Evolutionary conservation across 208 protist species (phyloP), one percentile per base, ranked within the genome.

Genomic region (Herpetomonas muscarum): DNA sequence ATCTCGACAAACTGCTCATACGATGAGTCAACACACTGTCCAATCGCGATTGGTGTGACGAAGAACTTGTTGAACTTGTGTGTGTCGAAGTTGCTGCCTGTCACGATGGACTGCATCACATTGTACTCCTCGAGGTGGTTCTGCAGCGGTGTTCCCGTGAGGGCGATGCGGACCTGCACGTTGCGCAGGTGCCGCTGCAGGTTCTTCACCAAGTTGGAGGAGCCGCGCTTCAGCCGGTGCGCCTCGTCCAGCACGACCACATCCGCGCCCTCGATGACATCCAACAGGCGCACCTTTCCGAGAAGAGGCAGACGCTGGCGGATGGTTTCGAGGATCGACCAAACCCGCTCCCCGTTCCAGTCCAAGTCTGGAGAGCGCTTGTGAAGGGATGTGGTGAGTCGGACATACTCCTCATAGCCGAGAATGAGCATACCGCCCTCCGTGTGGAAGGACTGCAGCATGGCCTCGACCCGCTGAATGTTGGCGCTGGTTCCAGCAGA

Each of bases 91-190:
- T 73, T 53, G 2, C 50, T 30, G 10, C 80, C 82, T 1, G 73
- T 90, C 0, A 94, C 77, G 9, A 85, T 73, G 15, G 89, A 79
- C 55, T 88, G 67, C 90, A 97, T 96, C 7, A 87, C 78, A 47
- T 82, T 93, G 58, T 97, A 97, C 64, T 94, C 85, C 36, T 81
- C 74, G 10, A 97, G 60, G 59, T 96, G 80, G 46, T 96, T 96
- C 61, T 96, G 89, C 26, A 95, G 65, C 22, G 89, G 89, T 10
- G 89, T 96, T 19, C 92, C 92, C 3, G 92, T 97, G 5, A 97
- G 76, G 0, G 87, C 85, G 10, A 97, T 34, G 12, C 92, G 85
- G 42, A 94, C 66, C 60, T 84, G 87, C 32, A 87, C 66, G 28
- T 59, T 37, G 25, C 63, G 67, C 17, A 87, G 46, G 62, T 88